Evolutionary conservation across 345 rosid genomes (phyloP).

Genomic region (Eutrema yunnanense): DNA sequence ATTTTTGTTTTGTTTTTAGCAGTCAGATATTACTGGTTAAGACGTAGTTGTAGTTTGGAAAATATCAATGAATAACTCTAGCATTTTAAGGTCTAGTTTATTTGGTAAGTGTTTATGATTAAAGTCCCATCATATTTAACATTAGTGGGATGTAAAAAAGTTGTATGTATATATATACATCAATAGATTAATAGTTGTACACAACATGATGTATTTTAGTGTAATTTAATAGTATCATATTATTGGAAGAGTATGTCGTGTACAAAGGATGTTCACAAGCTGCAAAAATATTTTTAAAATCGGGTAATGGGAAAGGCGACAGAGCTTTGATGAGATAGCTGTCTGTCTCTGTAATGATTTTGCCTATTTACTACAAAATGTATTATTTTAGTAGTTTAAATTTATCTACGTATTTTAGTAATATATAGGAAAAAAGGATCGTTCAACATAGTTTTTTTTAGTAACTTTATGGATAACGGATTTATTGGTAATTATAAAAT

Average conservation of each 20-base stretch:
- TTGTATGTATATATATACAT: not conserved
- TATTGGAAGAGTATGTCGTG: conserved; percentile 14
- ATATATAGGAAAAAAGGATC: too few relatives aligned
- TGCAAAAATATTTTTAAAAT: not conserved
- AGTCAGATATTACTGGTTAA: too few relatives aligned
- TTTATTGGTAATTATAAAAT: too few relatives aligned
- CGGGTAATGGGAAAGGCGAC: conserved; percentile 26
- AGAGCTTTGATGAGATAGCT: conserved; percentile 32
- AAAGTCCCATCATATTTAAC: not conserved
- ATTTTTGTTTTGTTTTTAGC: too few relatives aligned
- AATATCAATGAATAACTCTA: too few relatives aligned
- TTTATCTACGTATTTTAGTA: too few relatives aligned
- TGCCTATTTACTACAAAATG: not conserved
- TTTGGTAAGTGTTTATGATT: not conserved
- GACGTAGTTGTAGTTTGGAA: too few relatives aligned
- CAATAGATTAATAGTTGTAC: not conserved
- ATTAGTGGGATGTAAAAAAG: not conserved
- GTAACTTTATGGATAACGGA: too few relatives aligned
- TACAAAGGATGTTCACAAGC: conserved; percentile 22
- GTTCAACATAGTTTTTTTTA: too few relatives aligned
- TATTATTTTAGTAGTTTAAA: too few relatives aligned
- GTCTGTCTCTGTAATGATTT: not conserved
- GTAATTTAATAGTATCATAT: not conserved
- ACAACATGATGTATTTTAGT: not conserved
- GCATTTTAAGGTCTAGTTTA: too few relatives aligned